Evolutionary conservation across 2,329 filamentous ascomycete genomes (phyloP).

Genomic region (Hypoxylon sp.): DNA sequence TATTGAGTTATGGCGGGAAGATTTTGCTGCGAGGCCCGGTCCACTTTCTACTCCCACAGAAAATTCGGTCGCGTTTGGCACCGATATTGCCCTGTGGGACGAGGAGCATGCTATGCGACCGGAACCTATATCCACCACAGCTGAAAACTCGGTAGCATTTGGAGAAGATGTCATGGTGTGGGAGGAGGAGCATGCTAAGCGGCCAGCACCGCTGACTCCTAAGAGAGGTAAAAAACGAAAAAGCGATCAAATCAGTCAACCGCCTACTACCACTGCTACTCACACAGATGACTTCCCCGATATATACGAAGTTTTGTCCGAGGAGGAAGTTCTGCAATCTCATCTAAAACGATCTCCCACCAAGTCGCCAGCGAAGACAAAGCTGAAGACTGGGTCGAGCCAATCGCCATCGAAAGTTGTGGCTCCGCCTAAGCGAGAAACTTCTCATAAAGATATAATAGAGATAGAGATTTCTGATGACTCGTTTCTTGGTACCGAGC

Average conservation of each 20-base stretch:
- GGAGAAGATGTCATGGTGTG: constrained; percentile 57
- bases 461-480: constrained; percentile 28
- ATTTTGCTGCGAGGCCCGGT: constrained; percentile 54
- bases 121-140: constrained; percentile 54
- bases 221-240: constrained; percentile 67
- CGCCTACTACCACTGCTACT: constrained; percentile 49
- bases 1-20: constrained; percentile 49
- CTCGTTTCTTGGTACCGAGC: constrained; percentile 30
- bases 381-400: constrained; percentile 45
- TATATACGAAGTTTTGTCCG: constrained; percentile 62
- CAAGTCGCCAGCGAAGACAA: constrained; percentile 55
- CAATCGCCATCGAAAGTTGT: constrained; percentile 41
- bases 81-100: constrained; percentile 59
- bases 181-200: constrained; percentile 60
- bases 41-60: constrained; percentile 47
- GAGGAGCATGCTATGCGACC: constrained; percentile 60
- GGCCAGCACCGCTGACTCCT: constrained; percentile 56
- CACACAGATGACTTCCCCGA: constrained; percentile 65
- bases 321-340: constrained; percentile 51
- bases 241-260: constrained; percentile 62
- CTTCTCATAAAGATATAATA: constrained; percentile 20
- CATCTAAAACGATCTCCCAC: constrained; percentile 57
- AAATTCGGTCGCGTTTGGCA: constrained; percentile 49
- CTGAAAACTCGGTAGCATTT: constrained; percentile 49
- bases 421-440: constrained; percentile 25